phyloP scores from a whole-genome alignment of 495 filamentous ascomycete genomes.

The Tricharina praecox region DNA sequence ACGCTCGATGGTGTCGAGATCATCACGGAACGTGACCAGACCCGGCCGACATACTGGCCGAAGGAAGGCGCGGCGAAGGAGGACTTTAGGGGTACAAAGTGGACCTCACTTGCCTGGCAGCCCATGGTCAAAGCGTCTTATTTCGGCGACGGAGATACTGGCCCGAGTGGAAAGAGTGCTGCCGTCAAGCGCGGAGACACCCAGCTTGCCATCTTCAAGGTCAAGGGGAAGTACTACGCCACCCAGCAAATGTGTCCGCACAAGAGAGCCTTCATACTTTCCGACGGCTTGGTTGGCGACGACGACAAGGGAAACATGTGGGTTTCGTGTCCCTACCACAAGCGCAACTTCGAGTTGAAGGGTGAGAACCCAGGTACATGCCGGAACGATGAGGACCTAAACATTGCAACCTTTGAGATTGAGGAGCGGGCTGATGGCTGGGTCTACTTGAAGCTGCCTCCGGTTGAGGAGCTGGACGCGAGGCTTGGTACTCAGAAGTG shows the following conservation, averaged over 20 bases:
- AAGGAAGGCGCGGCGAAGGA: slow-evolving; percentile 41
- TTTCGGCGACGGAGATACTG: slow-evolving; percentile 47
- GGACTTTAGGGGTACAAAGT: slow-evolving; percentile 60
- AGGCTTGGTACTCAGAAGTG: slow-evolving; percentile 68
- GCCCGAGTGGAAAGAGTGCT: slow-evolving; percentile 50
- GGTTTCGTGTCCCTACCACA: slow-evolving; percentile 85
- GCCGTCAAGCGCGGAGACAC: slow-evolving; percentile 79
- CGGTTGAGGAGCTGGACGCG: slow-evolving; percentile 68
- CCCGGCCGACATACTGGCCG: slow-evolving; percentile 71
- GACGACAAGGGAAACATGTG: slow-evolving; percentile 34
- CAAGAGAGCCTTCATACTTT: slow-evolving; percentile 80
- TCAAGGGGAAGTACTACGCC: slow-evolving; percentile 71
- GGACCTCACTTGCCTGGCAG: slow-evolving; percentile 67
- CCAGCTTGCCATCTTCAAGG: slow-evolving; percentile 78
- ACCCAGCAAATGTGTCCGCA: slow-evolving; percentile 97
- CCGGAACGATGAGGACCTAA: slow-evolving; percentile 57
- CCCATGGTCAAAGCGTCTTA: slow-evolving; percentile 58
- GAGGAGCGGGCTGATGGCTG: slow-evolving; percentile 65
- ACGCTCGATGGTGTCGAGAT: slow-evolving; percentile 52
- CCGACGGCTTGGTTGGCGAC: slow-evolving; percentile 77
- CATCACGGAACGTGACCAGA: slow-evolving; percentile 57
- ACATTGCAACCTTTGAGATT: slow-evolving; percentile 70
- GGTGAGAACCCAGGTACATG: slow-evolving; percentile 54
- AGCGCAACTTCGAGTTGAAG: slow-evolving; percentile 71
- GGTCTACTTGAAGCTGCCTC: slow-evolving; percentile 75